Evolutionary conservation across 345 rosid genomes (phyloP).

Genomic region (Acer campestre): DNA sequence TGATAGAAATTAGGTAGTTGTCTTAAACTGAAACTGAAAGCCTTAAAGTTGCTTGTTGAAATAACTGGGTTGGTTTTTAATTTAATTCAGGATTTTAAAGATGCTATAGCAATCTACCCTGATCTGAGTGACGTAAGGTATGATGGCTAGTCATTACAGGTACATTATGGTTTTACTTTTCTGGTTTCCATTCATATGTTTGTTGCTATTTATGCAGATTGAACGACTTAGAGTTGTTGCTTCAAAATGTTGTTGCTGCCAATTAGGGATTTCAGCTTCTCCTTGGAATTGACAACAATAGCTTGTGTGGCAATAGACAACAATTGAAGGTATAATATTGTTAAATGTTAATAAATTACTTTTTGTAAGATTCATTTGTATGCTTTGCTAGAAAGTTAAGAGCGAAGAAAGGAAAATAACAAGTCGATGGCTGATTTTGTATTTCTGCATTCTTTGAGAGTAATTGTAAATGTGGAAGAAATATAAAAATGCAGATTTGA

Average conservation of each 20-base stretch:
- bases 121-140: conserved; percentile 80
- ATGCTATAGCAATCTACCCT: conserved; percentile 73
- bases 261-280: conserved; percentile 23
- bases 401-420: neutral
- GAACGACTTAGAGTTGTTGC: conserved; percentile 59
- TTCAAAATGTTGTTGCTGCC: conserved; percentile 47
- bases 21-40: neutral
- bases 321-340: neutral
- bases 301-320: neutral
- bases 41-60: conserved; percentile 8
- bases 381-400: neutral
- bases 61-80: neutral
- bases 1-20: neutral
- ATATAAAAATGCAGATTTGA: neutral
- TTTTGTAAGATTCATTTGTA: conserved; percentile 8
- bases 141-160: neutral
- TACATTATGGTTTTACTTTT: neutral
- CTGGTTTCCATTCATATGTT: neutral
- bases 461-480: neutral
- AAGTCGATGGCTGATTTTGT: neutral
- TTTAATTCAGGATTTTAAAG: conserved; percentile 71
- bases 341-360: neutral
- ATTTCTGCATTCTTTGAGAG: neutral
- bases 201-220: conserved; percentile 40
- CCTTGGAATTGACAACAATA: conserved; percentile 8